A percentile compares a stretch with the other conserved stretches of the same genome.
Conservation (phyloP, 2,329 filamentous ascomycete genomes). For the Fusarium xylarioides region DNA sequence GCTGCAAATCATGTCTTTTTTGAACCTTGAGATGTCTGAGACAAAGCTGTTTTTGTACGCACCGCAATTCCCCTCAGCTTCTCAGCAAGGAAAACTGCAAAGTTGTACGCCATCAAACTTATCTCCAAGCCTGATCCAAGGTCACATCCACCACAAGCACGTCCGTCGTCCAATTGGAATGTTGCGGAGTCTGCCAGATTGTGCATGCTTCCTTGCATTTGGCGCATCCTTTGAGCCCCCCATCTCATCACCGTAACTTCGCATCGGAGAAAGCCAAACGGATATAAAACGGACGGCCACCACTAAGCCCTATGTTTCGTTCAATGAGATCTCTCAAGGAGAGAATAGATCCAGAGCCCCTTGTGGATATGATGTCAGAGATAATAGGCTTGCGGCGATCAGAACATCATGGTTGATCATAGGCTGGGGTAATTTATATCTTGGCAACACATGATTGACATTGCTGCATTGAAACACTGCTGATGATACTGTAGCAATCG, state of each 20-base stretch:
- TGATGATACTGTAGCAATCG: no score
- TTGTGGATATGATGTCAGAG: conserved; percentile 32
- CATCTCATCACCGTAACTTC: not conserved
- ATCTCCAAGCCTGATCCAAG: not conserved
- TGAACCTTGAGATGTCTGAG: not conserved
- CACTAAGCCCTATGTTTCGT: not conserved
- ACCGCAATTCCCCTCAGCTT: not conserved
- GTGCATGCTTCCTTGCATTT: conserved; percentile 11
- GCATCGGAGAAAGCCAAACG: not conserved
- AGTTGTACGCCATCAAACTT: not conserved
- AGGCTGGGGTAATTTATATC: not conserved
- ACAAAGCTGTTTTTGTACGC: not conserved
- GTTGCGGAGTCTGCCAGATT: not conserved
- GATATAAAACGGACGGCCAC: not conserved
- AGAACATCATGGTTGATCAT: not conserved
- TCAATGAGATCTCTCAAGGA: not conserved
- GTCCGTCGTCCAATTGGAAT: conserved; percentile 11
- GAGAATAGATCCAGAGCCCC: not conserved
- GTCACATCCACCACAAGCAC: not conserved
- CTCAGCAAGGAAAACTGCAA: not conserved
- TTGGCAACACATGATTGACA: not conserved
- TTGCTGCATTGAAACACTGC: not conserved
- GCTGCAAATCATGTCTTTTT: not conserved
- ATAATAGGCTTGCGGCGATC: not conserved
- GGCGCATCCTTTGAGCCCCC: not conserved